Conservation (phyloP, 176 grass and related monocot species). For the Eleusine indica region DNA sequence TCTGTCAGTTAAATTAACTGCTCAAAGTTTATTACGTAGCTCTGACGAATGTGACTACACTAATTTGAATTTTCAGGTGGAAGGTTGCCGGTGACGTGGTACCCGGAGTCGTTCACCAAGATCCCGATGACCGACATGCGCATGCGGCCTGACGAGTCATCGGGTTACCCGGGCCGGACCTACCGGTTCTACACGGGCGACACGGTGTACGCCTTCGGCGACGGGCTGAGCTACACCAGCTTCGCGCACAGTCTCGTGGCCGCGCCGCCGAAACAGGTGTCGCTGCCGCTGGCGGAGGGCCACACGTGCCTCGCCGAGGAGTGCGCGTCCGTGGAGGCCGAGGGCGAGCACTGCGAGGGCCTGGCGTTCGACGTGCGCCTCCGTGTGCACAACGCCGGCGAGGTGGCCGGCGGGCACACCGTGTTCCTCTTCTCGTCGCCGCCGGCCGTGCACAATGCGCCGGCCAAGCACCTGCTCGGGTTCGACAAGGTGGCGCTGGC, state of each 20-base stretch:
- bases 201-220: conserved; percentile 76
- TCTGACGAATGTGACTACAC: not conserved
- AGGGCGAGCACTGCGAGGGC: conserved; percentile 57
- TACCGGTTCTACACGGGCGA: conserved; percentile 94
- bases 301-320: conserved; percentile 58
- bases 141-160: conserved; percentile 70
- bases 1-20: not conserved
- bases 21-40: no score
- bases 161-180: conserved; percentile 77
- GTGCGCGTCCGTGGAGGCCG: conserved; percentile 67
- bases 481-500: conserved; percentile 78
- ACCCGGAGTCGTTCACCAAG: conserved; percentile 63
- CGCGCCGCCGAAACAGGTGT: conserved; percentile 64
- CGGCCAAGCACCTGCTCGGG: conserved; percentile 77
- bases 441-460: conserved; percentile 76
- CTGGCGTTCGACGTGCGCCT: conserved; percentile 62
- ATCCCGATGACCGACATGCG: conserved; percentile 85
- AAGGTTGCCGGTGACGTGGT: conserved; percentile 95
- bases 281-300: conserved; percentile 61
- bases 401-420: conserved; percentile 59
- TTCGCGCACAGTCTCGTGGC: conserved; percentile 56
- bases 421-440: conserved; percentile 89
- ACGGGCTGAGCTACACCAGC: conserved; percentile 90
- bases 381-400: conserved; percentile 56
- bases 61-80: conserved; percentile 48